Evolutionary conservation across 225 moss, liverwort and hornwort species (phyloP).

Genomic region (Bryum argenteum): DNA sequence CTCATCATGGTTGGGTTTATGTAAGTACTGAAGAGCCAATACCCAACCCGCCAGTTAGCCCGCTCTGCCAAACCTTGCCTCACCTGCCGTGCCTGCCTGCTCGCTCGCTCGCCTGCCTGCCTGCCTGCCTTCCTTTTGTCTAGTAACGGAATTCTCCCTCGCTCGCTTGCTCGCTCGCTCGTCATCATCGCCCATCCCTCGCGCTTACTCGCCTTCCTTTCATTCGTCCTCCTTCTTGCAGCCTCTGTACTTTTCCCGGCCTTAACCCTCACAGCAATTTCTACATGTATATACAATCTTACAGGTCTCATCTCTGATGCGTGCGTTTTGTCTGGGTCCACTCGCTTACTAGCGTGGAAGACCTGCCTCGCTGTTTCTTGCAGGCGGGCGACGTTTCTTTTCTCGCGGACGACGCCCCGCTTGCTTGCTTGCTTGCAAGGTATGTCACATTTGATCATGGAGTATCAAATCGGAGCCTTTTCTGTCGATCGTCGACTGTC

Average conservation of each 20-base stretch:
- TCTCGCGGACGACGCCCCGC: constrained; percentile 13
- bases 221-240: constrained; percentile 36
- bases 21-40: constrained; percentile 14
- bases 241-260: constrained; percentile 33
- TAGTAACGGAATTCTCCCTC: constrained; percentile 57
- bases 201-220: constrained; percentile 11
- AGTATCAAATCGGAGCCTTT: constrained; percentile 22
- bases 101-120: not conserved
- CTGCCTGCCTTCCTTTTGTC: constrained; percentile 21
- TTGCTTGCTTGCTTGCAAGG: constrained; percentile 21
- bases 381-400: constrained; percentile 28
- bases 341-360: not conserved
- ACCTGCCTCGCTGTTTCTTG: constrained; percentile 11
- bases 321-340: not conserved
- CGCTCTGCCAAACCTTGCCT: not conserved
- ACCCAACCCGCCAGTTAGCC: constrained; percentile 14
- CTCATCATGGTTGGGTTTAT: not conserved
- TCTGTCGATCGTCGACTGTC: constrained; percentile 29
- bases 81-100: constrained; percentile 14
- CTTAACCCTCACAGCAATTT: not conserved
- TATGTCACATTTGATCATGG: constrained; percentile 35
- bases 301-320: no score
- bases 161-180: not conserved
- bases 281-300: no score
- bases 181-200: constrained; percentile 33